phyloP scores from a whole-genome alignment of 345 rosid genomes.

The Arabidopsis arenosa region DNA sequence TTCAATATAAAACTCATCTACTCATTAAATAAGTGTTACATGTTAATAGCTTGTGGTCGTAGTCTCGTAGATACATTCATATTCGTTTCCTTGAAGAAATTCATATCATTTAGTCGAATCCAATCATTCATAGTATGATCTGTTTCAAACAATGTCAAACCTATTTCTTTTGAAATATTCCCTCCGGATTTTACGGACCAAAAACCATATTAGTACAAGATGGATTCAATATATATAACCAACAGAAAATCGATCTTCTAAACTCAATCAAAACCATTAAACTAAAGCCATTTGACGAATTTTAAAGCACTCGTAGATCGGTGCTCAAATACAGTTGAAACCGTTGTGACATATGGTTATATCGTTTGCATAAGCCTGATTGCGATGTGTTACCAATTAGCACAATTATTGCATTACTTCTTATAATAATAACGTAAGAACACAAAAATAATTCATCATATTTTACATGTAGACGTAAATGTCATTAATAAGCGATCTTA shows the following conservation, averaged over 20 bases:
- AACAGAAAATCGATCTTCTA: slow-evolving; percentile 1
- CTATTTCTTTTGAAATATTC: slow-evolving; percentile 11
- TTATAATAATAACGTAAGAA: slow-evolving; percentile 9
- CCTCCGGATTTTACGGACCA: slow-evolving; percentile 5
- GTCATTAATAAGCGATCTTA: slow-evolving; percentile 23
- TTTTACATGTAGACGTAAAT: slow-evolving; percentile 22
- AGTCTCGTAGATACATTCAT: slow-evolving; percentile 25
- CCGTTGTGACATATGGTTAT: slow-evolving; percentile 21
- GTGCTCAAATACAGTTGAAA: slow-evolving; percentile 31
- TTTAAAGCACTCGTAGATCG: background rate
- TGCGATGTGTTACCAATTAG: slow-evolving; percentile 41
- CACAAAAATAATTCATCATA: slow-evolving; percentile 14
- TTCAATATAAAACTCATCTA: slow-evolving; percentile 18
- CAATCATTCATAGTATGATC: slow-evolving; percentile 43
- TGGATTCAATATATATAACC: background rate
- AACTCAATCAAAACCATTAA: slow-evolving; percentile 27
- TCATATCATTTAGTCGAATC: slow-evolving; percentile 34
- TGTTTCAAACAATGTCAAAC: slow-evolving; percentile 43
- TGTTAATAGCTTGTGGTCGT: slow-evolving; percentile 16
- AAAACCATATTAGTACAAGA: slow-evolving; percentile 5
- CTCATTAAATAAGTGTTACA: slow-evolving; percentile 1
- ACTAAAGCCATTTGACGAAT: slow-evolving; percentile 7
- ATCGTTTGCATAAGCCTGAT: slow-evolving; percentile 30
- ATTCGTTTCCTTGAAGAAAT: slow-evolving; percentile 1
- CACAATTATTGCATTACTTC: slow-evolving; percentile 23